Conservation (phyloP, 495 filamentous ascomycete species). For the Apiosordaria backusii region DNA sequence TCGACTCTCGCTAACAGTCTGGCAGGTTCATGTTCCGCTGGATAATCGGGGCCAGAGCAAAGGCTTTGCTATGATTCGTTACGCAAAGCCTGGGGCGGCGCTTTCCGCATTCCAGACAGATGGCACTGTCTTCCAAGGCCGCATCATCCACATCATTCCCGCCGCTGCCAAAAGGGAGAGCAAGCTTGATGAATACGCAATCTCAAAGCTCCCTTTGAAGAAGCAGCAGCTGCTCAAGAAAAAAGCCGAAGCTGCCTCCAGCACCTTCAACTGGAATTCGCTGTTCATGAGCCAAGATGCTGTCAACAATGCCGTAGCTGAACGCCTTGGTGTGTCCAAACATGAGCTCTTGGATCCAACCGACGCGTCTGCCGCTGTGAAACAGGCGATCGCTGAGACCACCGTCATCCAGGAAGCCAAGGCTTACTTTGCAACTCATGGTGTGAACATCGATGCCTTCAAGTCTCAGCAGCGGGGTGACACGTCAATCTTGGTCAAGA, state of each 20-base stretch:
- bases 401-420: conserved; percentile 96
- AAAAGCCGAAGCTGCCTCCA: conserved; percentile 70
- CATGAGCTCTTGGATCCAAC: conserved; percentile 90
- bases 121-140: conserved; percentile 81
- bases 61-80: conserved; percentile 88
- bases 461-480: conserved; percentile 78
- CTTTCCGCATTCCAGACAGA: conserved; percentile 74
- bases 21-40: conserved; percentile 75
- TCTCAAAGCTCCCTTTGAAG: conserved; percentile 87
- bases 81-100: conserved; percentile 64
- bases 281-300: conserved; percentile 98
- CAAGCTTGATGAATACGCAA: conserved; percentile 77
- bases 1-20: conserved; percentile 30
- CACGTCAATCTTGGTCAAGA: conserved; percentile 88
- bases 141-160: conserved; percentile 83
- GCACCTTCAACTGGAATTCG: conserved; percentile 92
- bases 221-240: conserved; percentile 87
- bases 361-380: conserved; percentile 86
- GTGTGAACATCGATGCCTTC: conserved; percentile 88
- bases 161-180: conserved; percentile 74
- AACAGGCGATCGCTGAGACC: conserved; percentile 95
- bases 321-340: conserved; percentile 83
- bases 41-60: conserved; percentile 66
- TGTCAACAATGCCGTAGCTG: conserved; percentile 84
- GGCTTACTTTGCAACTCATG: conserved; percentile 77